phyloP scores from a whole-genome alignment of 305 asterid species.

The Lippia alba region DNA sequence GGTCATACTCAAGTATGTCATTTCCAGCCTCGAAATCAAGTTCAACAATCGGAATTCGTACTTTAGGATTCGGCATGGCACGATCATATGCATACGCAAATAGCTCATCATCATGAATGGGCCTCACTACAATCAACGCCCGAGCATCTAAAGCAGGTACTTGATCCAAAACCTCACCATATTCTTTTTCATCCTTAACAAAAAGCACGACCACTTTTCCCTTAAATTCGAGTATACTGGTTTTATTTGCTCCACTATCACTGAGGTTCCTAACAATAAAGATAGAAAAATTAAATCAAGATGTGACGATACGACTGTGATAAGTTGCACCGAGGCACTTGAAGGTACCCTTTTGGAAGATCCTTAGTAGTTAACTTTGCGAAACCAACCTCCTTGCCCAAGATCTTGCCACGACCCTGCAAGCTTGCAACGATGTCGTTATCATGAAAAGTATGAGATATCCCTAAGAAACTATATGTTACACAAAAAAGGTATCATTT shows the following conservation, averaged over 20 bases:
- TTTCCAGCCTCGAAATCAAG: conserved; percentile 12
- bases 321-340: background rate
- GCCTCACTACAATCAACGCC: conserved; percentile 11
- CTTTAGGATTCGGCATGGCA: background rate
- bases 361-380: background rate
- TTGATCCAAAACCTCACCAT: background rate
- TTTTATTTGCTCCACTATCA: background rate
- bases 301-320: background rate
- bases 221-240: background rate
- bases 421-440: background rate
- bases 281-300: background rate
- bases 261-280: background rate
- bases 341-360: background rate
- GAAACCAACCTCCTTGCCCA: conserved; percentile 10
- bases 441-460: no score
- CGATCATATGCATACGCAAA: background rate
- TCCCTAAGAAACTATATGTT: background rate
- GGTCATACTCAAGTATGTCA: background rate
- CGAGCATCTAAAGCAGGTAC: background rate
- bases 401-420: conserved; percentile 19
- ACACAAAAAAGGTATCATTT: background rate
- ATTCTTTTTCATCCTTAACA: background rate
- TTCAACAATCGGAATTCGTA: conserved; percentile 10
- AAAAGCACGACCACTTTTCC: conserved; percentile 18
- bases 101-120: conserved; percentile 1